Evolutionary conservation across 2,329 filamentous ascomycete species (phyloP).

Genomic region (Alternaria consortialis): DNA sequence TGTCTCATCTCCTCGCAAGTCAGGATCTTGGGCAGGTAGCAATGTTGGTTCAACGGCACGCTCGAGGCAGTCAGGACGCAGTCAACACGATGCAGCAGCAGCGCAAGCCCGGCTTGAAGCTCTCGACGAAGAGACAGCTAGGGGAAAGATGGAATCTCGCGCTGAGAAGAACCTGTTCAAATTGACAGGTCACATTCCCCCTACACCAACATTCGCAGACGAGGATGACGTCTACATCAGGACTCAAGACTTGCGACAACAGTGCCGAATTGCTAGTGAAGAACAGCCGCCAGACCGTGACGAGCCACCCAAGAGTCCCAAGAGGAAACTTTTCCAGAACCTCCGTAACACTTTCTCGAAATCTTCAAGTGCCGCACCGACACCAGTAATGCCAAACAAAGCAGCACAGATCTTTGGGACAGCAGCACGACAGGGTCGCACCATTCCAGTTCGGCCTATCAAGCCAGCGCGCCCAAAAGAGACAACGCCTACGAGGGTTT

Average conservation of each 20-base stretch:
- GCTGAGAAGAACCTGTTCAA: conserved; percentile 48
- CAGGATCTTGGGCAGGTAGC: conserved; percentile 26
- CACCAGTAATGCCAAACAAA: conserved; percentile 34
- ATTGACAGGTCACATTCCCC: conserved; percentile 43
- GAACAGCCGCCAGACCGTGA: conserved; percentile 21
- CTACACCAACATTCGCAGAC: conserved; percentile 25
- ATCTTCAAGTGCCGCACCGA: conserved; percentile 9
- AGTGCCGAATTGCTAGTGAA: conserved; percentile 25
- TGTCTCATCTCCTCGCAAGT: conserved; percentile 32
- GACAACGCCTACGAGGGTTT: conserved; percentile 21
- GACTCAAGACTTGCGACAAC: conserved; percentile 32
- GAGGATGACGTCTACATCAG: conserved; percentile 26
- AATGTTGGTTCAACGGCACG: conserved; percentile 29
- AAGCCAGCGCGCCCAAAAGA: conserved; percentile 19
- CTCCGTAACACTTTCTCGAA: conserved; percentile 39
- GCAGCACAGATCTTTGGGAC: conserved; percentile 49
- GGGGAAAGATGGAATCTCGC: conserved; percentile 53
- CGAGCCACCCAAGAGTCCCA: conserved; percentile 48
- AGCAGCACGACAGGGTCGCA: conserved; percentile 23
- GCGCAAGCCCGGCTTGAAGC: conserved; percentile 26
- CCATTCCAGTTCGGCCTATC: conserved; percentile 25
- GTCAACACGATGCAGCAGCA: conserved; percentile 22
- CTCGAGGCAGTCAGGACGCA: conserved; percentile 36
- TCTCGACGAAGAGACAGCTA: conserved; percentile 46
- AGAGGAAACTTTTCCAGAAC: conserved; percentile 53